Evolutionary conservation across 495 filamentous ascomycete genomes (phyloP), one percentile per base, ranked within the genome.

Genomic region (Delitschia confertaspora): DNA sequence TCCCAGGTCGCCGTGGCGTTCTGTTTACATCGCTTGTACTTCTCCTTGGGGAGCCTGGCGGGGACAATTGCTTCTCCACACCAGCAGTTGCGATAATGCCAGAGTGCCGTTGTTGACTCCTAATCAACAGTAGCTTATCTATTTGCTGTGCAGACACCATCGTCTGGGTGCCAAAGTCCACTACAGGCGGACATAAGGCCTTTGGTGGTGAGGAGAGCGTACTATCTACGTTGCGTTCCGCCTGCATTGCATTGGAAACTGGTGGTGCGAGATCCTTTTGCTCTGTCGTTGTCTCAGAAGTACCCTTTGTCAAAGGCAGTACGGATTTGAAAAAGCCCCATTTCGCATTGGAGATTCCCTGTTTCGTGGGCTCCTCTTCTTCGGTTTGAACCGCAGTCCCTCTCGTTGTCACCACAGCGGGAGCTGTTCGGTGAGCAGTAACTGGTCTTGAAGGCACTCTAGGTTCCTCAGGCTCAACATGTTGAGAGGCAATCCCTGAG

Each of bases 1-100:
- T 93, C 33, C 74, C 73, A 32, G 85, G 85, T 49, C 85, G 72
- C 33, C 64, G 65, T 9, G 69, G 59, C 1, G 55, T 33, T 31
- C 36, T 43, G 14, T 38, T 16, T 5, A 47, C 41, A n/a, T 55
- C 51, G 24, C 33, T 44, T n/a, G 34, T 39, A 22, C 17, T 32
- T 9, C 43, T 34, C 13, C 49, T 26, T n/a, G 49, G 49, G 7
- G 49, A 53, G 8, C 37, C 27, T 22, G 49, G 51, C 11, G 53
- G 53, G 17, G 55, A 51, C n/a, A 54, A 22, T 11, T 30, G 45
- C 23, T 40, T 54, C 13, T 51, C 51, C 4, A 50, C 37, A 38
- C 53, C 47, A 19, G 47, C 42, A 39, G 47, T 33, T 9, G 38
- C 53, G 24, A 47, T 10, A n/a, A 33, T 33, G 4, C 38, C 38